These are phyloP conservation scores for Tremella yokohamensis DNA, from an alignment of 768 basidiomycete species.

Conservation along the genomic window DNA sequence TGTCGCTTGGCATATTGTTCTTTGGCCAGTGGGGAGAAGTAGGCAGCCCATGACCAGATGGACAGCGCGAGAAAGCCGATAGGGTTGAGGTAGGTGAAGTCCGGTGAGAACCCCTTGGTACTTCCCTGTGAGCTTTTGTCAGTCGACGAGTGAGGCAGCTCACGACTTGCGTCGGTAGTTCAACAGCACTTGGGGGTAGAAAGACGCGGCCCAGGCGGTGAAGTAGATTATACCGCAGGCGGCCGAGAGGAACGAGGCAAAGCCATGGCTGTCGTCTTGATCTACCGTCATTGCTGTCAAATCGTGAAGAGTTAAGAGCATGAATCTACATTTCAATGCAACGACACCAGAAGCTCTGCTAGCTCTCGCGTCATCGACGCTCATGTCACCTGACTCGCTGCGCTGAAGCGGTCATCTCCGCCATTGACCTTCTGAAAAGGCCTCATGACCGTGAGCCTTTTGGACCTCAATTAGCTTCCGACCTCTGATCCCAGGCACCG, in stretches of 20 bases:
- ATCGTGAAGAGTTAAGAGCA: too few relatives aligned
- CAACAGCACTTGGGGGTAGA: conserved; percentile 53
- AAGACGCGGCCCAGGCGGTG: conserved; percentile 50
- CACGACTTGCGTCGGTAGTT: conserved; percentile 51
- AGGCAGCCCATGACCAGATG: conserved; percentile 49
- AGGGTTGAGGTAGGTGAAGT: conserved; percentile 53
- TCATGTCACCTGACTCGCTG: too few relatives aligned
- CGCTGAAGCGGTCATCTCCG: too few relatives aligned
- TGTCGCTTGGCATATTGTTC: conserved; percentile 51
- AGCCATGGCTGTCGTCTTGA: too few relatives aligned
- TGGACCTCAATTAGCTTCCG: too few relatives aligned
- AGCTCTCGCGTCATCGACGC: too few relatives aligned
- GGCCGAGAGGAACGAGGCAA: conserved; percentile 9
- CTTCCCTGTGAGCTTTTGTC: conserved; percentile 13
- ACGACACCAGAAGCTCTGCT: too few relatives aligned
- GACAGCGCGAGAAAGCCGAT: conserved; percentile 50
- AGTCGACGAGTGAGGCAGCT: conserved; percentile 3
- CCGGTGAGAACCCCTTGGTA: conserved; percentile 50
- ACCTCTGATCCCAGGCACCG: too few relatives aligned
- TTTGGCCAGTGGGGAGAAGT: conserved; percentile 43
- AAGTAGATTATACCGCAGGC: conserved; percentile 46
- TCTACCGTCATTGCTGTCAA: too few relatives aligned
- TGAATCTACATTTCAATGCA: too few relatives aligned
- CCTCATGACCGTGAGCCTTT: too few relatives aligned
- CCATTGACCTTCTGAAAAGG: too few relatives aligned